Base-by-base conservation (phyloP, 2,329 filamentous ascomycete species). In the Penicillium olsonii region DNA sequence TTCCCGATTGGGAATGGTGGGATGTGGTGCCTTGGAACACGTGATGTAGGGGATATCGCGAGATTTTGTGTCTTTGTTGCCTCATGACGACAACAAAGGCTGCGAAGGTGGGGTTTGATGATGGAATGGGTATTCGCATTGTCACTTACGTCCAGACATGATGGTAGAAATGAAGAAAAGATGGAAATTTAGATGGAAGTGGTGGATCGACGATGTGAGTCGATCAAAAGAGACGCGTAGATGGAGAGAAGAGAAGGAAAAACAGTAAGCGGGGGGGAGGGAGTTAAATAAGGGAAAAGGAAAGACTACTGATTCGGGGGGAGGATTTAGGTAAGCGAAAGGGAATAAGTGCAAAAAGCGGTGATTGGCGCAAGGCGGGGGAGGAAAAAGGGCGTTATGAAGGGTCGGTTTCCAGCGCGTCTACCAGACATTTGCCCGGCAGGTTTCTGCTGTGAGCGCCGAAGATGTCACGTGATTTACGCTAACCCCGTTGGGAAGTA, bases 91-190 rank as follows among this genome's bases (percentile, higher is more conserved):
- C 39, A 55, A 52, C 37, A 50, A 31, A 17, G 31, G 17, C n/a
- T 20, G 10, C 11, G 35, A 4, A 35, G 17, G 8, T 20, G 19
- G 35, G 27, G 29, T 33, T 4, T 27, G 4, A 2, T 37, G 37
- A 20, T 48, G 52, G 37, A 42, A 20, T 39, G 42, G 37, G 31
- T 14, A 48, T 37, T 15, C 55, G 1, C 31, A 3, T 45, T 4
- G 44, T 45, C 57, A 72, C 70, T 68, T 63, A 72, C 70, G 70
- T 70, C 70, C 70, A 68, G 70, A 69, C 70, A 72, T 72, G 44
- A 52, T 70, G 61, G 53, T 24, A 51, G 27, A 45, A 34, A 43
- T 49, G 20, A 41, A 35, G 51, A 45, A 47, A n/a, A n/a, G n/a
- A 44, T 49, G 31, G 42, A 56, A 55, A 46, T 43, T 40, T 46